Base-by-base conservation (phyloP, 345 rosid species). In the Eucalyptus shirleyi region DNA sequence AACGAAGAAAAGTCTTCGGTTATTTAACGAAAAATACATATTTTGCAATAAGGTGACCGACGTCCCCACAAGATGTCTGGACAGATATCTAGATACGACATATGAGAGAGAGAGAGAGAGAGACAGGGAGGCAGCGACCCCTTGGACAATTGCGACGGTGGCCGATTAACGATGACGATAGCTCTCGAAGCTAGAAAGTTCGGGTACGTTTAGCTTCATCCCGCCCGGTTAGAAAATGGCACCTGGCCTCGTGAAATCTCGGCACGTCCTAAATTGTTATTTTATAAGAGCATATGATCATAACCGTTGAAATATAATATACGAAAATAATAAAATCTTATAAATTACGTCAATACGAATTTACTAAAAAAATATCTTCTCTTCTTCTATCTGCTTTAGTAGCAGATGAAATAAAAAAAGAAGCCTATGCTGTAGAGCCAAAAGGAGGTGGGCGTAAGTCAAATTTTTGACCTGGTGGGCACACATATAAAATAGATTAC, bases 321-420 rank as follows among this genome's bases (percentile, higher is more conserved):
- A 49, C 0, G 1, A 49, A 49, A 49, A 49, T 1, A 0, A 12
- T 4, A 49, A 1, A 1, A 49, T 12, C 0, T 47, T 4, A 0
- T 0, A 3, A 47, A 10, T 47, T 47, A 47, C 5, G 1, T 47
- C 0, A 12, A 49, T 0, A 0, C 0, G 6, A 49, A 49, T 12
- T 49, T 13, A 47, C 5, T 47, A 4, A 12, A 49, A 49, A 49
- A 49, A 47, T 0, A 34, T 47, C 0, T 12, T 4, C 1, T 47
- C 50, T 47, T 47, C 49, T 11, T 47, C 50, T 47, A 11, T 47
- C 1, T 49, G 2, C 6, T 49, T 6, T 14, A 13, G 16, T 13
- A 49, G 16, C 1, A 1, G 15, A 49, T 49, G 16, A 49, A 49
- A 49, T 49, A 49, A 13, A 49, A 49, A 49, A 49, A 16, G 6